A percentile compares a stretch with the other conserved stretches of the same genome.
Conservation (phyloP, 179 eudicot species). For the Camellia oleifera region DNA sequence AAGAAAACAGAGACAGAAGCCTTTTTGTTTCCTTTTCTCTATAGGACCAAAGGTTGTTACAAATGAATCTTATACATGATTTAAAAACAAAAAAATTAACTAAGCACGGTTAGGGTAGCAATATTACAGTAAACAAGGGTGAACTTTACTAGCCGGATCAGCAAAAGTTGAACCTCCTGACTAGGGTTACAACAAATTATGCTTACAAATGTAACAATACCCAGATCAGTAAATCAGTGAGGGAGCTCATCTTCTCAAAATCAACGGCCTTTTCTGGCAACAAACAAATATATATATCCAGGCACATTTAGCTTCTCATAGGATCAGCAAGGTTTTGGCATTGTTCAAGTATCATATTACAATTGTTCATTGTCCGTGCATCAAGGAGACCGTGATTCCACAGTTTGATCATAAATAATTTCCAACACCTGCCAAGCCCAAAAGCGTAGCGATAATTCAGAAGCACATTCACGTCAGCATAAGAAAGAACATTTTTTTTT, state of each 20-base stretch:
- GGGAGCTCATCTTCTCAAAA: background rate
- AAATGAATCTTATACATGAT: background rate
- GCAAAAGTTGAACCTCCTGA: background rate
- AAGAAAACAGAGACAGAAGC: background rate
- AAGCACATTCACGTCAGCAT: background rate
- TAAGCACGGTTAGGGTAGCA: background rate
- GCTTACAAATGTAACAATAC: background rate
- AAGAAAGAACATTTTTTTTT: background rate
- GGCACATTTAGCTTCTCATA: slow-evolving; percentile 17
- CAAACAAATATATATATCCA: background rate
- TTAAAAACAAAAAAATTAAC: too few species aligned
- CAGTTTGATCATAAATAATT: slow-evolving; percentile 76
- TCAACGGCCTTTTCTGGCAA: background rate
- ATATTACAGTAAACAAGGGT: background rate
- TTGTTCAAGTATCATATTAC: slow-evolving; percentile 62
- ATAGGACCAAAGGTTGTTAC: background rate
- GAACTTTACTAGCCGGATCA: background rate
- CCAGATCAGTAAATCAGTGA: background rate
- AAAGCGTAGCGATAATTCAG: background rate
- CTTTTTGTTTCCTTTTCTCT: background rate
- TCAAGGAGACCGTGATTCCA: slow-evolving; percentile 95
- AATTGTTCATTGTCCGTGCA: slow-evolving; percentile 77
- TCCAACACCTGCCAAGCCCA: slow-evolving; percentile 75
- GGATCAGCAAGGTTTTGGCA: slow-evolving; percentile 30
- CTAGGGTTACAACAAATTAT: slow-evolving; percentile 1